Conservation (phyloP, 768 basidiomycete species). For the Hortiboletus campestris region DNA sequence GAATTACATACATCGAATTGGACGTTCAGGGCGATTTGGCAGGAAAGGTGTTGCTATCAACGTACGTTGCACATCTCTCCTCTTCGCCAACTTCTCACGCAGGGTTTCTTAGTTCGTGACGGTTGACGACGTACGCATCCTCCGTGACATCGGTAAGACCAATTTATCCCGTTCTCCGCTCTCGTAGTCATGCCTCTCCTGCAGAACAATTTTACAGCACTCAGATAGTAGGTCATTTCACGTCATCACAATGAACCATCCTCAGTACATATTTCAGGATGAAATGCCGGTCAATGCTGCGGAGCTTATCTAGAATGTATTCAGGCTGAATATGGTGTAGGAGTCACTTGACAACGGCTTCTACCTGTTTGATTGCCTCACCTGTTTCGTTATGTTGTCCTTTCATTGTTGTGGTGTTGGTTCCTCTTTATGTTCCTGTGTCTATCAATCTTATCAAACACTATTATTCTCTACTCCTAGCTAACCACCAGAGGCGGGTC, state of each 20-base stretch:
- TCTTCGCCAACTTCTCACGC: conserved; percentile 14
- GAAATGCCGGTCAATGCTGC: conserved; percentile 99
- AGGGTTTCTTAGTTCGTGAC: conserved; percentile 70
- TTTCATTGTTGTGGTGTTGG: conserved; percentile 8
- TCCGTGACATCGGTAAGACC: conserved; percentile 89
- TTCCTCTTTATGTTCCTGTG: conserved; percentile 7
- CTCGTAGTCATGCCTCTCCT: conserved; percentile 10
- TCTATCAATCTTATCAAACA: conserved; percentile 3
- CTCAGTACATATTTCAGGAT: conserved; percentile 54
- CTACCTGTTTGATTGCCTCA: conserved; percentile 4
- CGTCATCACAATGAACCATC: neutral
- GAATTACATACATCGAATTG: conserved; percentile 99
- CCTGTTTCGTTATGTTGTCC: conserved; percentile 17
- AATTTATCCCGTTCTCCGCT: neutral
- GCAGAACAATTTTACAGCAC: conserved; percentile 96
- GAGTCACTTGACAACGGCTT: conserved; percentile 1
- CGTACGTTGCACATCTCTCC: conserved; percentile 46
- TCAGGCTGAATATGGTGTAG: neutral
- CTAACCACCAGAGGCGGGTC: neutral
- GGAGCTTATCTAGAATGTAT: conserved; percentile 74
- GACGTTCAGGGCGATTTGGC: conserved; percentile 98
- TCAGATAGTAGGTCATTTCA: conserved; percentile 64
- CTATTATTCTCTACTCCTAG: neutral
- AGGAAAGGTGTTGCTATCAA: conserved; percentile 99
- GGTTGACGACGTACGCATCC: conserved; percentile 92